These are phyloP conservation scores for Aspergillus sojae DNA, from an alignment of 2,329 filamentous ascomycete species.

Conservation along the genomic window DNA sequence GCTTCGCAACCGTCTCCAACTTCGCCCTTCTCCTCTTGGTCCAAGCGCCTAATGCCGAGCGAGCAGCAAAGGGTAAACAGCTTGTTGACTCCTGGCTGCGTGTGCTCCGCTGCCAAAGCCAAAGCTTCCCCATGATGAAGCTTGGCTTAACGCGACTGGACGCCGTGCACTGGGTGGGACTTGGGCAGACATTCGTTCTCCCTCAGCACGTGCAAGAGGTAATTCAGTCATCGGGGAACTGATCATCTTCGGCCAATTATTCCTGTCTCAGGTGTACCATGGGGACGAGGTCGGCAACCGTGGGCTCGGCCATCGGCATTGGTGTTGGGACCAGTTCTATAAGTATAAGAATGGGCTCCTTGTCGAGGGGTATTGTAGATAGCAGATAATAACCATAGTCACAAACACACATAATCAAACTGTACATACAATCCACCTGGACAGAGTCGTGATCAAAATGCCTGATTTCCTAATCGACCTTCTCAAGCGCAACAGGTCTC, in stretches of 20 bases:
- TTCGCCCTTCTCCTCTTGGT: constrained; percentile 36
- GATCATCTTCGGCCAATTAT: neutral
- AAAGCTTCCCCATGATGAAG: constrained; percentile 33
- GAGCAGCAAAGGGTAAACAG: constrained; percentile 29
- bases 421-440: neutral
- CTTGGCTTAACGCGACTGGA: constrained; percentile 35
- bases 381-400: neutral
- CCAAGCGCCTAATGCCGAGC: constrained; percentile 32
- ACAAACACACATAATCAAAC: neutral
- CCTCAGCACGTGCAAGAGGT: constrained; percentile 29
- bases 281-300: neutral
- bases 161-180: constrained; percentile 32
- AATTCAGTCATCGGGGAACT: neutral
- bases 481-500: constrained; percentile 2
- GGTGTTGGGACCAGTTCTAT: neutral
- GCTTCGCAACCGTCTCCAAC: constrained; percentile 39
- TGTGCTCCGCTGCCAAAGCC: constrained; percentile 31
- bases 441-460: neutral
- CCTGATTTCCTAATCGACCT: constrained; percentile 2
- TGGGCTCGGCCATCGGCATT: constrained; percentile 1
- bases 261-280: neutral
- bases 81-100: constrained; percentile 34
- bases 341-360: neutral
- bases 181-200: constrained; percentile 28
- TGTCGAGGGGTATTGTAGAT: neutral